Evolutionary conservation across 371 early-diverging fungal genomes (phyloP).

Genomic region (Apophysomyces trapeziformis): DNA sequence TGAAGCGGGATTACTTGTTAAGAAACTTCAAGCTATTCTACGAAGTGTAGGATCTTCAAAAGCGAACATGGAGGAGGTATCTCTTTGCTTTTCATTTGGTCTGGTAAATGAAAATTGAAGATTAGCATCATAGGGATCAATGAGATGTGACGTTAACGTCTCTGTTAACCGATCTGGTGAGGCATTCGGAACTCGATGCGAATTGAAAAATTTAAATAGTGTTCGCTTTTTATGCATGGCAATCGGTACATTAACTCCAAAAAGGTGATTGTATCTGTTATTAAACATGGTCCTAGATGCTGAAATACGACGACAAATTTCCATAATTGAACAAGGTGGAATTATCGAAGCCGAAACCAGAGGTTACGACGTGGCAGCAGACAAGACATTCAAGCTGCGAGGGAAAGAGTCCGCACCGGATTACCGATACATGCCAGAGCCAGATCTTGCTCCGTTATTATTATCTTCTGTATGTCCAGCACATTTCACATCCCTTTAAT

Average conservation of each 20-base stretch:
- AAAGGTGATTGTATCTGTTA: neutral
- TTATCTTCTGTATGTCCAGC: constrained; percentile 50
- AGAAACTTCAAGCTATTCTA: constrained; percentile 76
- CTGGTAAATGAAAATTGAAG: neutral
- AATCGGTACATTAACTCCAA: constrained; percentile 52
- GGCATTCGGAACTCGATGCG: constrained; percentile 76
- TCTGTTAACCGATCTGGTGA: constrained; percentile 66
- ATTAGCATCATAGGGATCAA: constrained; percentile 64
- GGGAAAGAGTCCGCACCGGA: constrained; percentile 86
- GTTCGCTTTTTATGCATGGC: constrained; percentile 73
- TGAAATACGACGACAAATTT: constrained; percentile 79
- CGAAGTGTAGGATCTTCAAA: constrained; percentile 75
- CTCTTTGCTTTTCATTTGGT: neutral
- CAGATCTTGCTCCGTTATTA: constrained; percentile 77
- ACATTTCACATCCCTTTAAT: neutral
- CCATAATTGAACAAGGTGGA: constrained; percentile 56
- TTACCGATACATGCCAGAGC: constrained; percentile 94
- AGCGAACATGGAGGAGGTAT: constrained; percentile 85
- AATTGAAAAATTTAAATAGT: constrained; percentile 91
- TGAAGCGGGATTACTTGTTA: constrained; percentile 80
- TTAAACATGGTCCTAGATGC: constrained; percentile 55
- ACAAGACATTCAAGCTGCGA: constrained; percentile 70
- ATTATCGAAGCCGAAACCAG: constrained; percentile 75
- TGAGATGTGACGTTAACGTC: constrained; percentile 93
- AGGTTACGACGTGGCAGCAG: constrained; percentile 70